These are phyloP conservation scores for Gilbertella persicaria DNA, from an alignment of 371 early-diverging fungal genomes.

Conservation along the genomic window DNA sequence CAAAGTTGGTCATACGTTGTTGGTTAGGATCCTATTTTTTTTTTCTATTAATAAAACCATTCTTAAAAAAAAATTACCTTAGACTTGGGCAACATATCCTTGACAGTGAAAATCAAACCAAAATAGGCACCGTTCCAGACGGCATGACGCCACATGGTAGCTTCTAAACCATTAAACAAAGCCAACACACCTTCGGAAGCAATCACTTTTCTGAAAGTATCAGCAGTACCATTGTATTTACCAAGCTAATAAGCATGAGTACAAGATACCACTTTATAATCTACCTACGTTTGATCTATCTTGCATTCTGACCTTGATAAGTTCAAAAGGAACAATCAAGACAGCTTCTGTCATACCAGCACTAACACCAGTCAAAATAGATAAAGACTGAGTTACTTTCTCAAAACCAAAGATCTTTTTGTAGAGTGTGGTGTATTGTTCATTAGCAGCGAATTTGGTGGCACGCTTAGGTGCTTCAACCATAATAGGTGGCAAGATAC, in stretches of 20 bases:
- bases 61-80: constrained; percentile 41
- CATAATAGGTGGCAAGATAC: constrained; percentile 94
- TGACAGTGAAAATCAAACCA: constrained; percentile 86
- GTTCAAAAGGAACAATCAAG: constrained; percentile 90
- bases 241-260: constrained; percentile 51
- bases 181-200: constrained; percentile 78
- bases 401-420: constrained; percentile 70
- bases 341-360: constrained; percentile 95
- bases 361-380: constrained; percentile 89
- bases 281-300: constrained; percentile 72
- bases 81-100: constrained; percentile 77
- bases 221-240: constrained; percentile 75
- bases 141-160: constrained; percentile 95
- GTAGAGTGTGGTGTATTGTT: constrained; percentile 78
- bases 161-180: constrained; percentile 93
- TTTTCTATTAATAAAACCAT: neutral
- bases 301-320: constrained; percentile 95
- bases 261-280: neutral
- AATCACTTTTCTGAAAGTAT: constrained; percentile 75
- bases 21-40: constrained; percentile 65
- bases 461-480: constrained; percentile 98
- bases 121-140: constrained; percentile 93
- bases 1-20: constrained; percentile 83
- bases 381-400: constrained; percentile 73
- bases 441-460: constrained; percentile 95